Evolutionary conservation across 768 basidiomycete genomes (phyloP).

Genomic region (Podaxis sp.): DNA sequence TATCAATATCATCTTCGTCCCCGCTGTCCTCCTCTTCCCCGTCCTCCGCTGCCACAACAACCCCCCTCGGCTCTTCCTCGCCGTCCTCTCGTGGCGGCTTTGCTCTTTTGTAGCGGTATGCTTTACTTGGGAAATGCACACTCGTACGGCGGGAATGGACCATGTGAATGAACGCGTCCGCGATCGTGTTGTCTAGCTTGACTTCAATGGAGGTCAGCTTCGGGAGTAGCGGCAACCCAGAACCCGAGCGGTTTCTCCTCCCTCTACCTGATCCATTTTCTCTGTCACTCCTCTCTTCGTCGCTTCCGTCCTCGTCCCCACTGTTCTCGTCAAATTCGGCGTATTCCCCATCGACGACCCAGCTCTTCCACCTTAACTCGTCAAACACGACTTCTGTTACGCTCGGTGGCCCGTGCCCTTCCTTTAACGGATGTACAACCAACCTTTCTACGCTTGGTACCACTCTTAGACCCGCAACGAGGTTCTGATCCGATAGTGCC

Average conservation of each 20-base stretch:
- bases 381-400: conserved; percentile 30
- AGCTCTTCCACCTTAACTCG: conserved; percentile 29
- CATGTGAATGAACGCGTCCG: conserved; percentile 30
- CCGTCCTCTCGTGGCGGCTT: not conserved
- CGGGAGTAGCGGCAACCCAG: conserved; percentile 18
- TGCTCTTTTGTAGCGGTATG: not conserved
- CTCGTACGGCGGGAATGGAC: conserved; percentile 25
- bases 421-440: conserved; percentile 25
- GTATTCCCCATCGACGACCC: conserved; percentile 12
- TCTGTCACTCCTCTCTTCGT: not conserved
- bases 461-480: conserved; percentile 28
- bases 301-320: not conserved
- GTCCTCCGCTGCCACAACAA: not conserved
- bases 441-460: conserved; percentile 28
- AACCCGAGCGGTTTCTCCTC: conserved; percentile 20
- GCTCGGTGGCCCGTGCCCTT: conserved; percentile 18
- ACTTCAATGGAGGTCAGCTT: conserved; percentile 32
- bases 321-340: conserved; percentile 8
- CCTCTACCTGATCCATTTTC: not conserved
- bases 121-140: conserved; percentile 7
- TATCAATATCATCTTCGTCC: conserved; percentile 5
- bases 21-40: not conserved
- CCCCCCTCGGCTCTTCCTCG: not conserved
- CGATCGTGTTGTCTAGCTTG: conserved; percentile 28
- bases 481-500: conserved; percentile 27